phyloP scores from a whole-genome alignment of 2,329 filamentous ascomycete genomes.

The Pseudogymnoascus sp. region DNA sequence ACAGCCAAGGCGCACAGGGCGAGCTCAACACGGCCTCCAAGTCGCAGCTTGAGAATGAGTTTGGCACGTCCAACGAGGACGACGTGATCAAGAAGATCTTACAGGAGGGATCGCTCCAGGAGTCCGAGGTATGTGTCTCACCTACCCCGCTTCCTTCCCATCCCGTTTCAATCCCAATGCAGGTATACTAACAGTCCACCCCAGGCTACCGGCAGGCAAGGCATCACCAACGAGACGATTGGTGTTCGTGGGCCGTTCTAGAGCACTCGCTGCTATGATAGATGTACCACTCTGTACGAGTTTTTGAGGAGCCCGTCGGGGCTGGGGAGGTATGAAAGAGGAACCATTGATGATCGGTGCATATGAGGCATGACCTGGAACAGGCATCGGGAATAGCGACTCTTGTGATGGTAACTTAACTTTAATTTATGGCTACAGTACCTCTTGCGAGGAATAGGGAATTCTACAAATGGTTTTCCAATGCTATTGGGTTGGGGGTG shows the following conservation, averaged over 20 bases:
- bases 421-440: background rate
- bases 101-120: conserved; percentile 63
- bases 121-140: conserved; percentile 41
- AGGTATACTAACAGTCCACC: background rate
- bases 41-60: conserved; percentile 69
- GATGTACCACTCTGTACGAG: background rate
- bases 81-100: conserved; percentile 77
- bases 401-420: background rate
- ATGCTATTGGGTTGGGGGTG: background rate
- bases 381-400: background rate
- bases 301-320: background rate
- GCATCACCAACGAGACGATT: conserved; percentile 4
- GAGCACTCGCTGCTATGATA: background rate
- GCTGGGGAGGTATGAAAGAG: background rate
- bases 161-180: background rate
- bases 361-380: background rate
- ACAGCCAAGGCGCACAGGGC: conserved; percentile 46
- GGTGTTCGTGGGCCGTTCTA: background rate
- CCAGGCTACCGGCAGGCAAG: background rate
- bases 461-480: background rate
- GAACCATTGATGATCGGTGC: background rate
- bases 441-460: conserved; percentile 4
- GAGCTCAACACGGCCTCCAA: conserved; percentile 70
- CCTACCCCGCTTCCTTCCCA: background rate
- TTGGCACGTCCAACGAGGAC: conserved; percentile 71